Percentiles rank a stretch among this genome's conserved stretches.
These are phyloP conservation scores for Chrysophaeum taylorii DNA, from an alignment of 352 stramenopile species.

Conservation along the genomic window DNA sequence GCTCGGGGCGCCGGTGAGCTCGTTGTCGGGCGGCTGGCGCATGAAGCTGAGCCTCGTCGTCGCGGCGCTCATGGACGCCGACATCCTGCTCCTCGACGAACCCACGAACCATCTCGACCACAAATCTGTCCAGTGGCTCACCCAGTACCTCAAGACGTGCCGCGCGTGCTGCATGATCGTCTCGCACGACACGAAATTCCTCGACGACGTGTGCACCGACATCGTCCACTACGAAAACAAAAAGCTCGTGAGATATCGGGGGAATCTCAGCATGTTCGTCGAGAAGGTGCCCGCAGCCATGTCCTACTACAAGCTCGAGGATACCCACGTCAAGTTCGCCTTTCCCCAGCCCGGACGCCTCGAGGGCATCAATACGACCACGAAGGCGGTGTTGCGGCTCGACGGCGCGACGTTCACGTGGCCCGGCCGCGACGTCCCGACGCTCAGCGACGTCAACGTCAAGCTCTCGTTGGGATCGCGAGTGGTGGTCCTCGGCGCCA, in stretches of 20 bases:
- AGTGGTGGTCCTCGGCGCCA: conserved; percentile 75
- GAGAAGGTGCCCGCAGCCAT: conserved; percentile 75
- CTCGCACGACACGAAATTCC: conserved; percentile 88
- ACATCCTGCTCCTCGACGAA: conserved; percentile 83
- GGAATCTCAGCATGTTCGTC: conserved; percentile 68
- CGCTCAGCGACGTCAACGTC: conserved; percentile 61
- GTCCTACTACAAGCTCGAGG: conserved; percentile 79
- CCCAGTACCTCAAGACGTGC: conserved; percentile 73
- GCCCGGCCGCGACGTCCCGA: conserved; percentile 52
- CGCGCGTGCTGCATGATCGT: conserved; percentile 85
- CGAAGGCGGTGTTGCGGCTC: conserved; percentile 76
- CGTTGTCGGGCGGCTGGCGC: conserved; percentile 82
- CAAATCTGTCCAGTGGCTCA: conserved; percentile 83
- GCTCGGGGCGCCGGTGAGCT: conserved; percentile 73
- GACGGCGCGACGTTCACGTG: conserved; percentile 73
- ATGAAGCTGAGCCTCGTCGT: conserved; percentile 73
- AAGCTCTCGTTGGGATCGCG: conserved; percentile 77
- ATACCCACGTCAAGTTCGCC: conserved; percentile 63
- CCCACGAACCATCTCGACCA: conserved; percentile 84
- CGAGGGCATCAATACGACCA: conserved; percentile 75
- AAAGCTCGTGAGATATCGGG: conserved; percentile 75
- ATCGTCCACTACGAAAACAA: conserved; percentile 82
- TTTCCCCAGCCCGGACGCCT: conserved; percentile 74
- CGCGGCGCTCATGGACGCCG: conserved; percentile 71
- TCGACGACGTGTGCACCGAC: conserved; percentile 82